Evolutionary conservation across 2,329 filamentous ascomycete genomes (phyloP), one percentile per base, ranked within the genome.

Genomic region (Aureobasidium sp.): DNA sequence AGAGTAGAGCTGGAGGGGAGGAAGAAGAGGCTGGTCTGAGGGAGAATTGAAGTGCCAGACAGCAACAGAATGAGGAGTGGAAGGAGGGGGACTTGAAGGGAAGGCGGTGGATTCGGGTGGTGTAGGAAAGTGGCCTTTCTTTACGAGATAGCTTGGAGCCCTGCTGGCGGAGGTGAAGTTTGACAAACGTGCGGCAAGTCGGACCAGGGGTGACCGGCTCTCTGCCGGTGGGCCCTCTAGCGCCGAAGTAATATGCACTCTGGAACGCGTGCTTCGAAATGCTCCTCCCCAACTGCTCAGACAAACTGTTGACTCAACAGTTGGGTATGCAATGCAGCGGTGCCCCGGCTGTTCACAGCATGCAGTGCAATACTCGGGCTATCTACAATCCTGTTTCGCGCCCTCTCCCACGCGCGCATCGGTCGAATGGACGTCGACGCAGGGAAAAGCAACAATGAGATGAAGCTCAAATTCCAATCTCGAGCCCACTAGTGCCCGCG

Each of bases 51-150:
- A 29, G 27, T 60, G 57, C 41, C 60, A 62, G 59, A 62, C 59
- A 62, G 59, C 59, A 48, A 36, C 17, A 41, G 34, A 34, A 42
- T n/a, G 17, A 41, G 15, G 31, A 37, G 47, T 31, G 34, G 31
- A n/a, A 34, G 60, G 34, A 41, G 49, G 60, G 34, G 41, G 49
- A 62, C 27, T 41, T 22, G 39, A 39, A 51, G 47, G n/a, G 53
- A 60, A 34, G 45, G 36, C 57, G 57, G 57, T 22, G 41, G 45
- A 51, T 42, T 59, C 57, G 57, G 57, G 57, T 60, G 45, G 57
- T 60, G 57, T 31, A 49, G 57, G 57, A 60, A 60, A 60, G 57
- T 60, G 57, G 57, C 56, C 56, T 59, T 58, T 59, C 55, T 59
- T 57, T 60, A 60, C 57, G 57, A 60, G 57, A 60, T 60, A 60